Evolutionary conservation across 139 green algal species (phyloP), one percentile per base, ranked within the genome.

Genomic region (Chlorella ohadii): DNA sequence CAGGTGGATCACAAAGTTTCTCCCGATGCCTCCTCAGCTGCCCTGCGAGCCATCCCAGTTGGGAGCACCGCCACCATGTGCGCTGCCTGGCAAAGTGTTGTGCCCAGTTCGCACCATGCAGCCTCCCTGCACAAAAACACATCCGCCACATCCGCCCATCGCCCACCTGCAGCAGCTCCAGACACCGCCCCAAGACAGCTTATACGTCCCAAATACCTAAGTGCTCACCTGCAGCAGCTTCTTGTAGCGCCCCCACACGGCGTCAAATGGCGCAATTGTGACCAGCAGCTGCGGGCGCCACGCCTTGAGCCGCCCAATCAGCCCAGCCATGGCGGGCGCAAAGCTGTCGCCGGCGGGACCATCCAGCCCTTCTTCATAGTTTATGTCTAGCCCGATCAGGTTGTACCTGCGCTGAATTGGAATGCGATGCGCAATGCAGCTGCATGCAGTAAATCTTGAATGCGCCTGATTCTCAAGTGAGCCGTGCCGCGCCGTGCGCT

Each of bases 261-360:
- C 34, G 36, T 27, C 23, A 13, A 41, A 81, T 3, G 75, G 75
- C 4, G 57, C 56, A 15, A 81, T 39, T 0, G 75, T 81, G 75
- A 81, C 11, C 19, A 81, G 75, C 75, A 81, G 75, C n/a, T 22
- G 11, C 5, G 75, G 75, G 2, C 75, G 56, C 75, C 75, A 81
- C 20, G 75, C 75, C 57, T 72, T 81, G 75, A 81, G 75, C 33
- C 56, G 56, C 28, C 34, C 57, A 1, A 81, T 57, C 5, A 81
- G 57, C 22, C 34, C 75, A 2, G 75, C 75, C 75, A 81, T 71
- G 57, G 75, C 75, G 2, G 36, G 22, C 0, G 75, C 34, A 15
- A 81, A 81, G 57, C 75, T 38, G 36, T 38, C 56, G 12, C n/a
- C 75, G 22, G 36, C 51, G 19, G 51, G 51, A 4, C 51, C 51